These are phyloP conservation scores for Colletotrichum limetticola DNA, from an alignment of 2,329 filamentous ascomycete genomes.

Conservation along the genomic window DNA sequence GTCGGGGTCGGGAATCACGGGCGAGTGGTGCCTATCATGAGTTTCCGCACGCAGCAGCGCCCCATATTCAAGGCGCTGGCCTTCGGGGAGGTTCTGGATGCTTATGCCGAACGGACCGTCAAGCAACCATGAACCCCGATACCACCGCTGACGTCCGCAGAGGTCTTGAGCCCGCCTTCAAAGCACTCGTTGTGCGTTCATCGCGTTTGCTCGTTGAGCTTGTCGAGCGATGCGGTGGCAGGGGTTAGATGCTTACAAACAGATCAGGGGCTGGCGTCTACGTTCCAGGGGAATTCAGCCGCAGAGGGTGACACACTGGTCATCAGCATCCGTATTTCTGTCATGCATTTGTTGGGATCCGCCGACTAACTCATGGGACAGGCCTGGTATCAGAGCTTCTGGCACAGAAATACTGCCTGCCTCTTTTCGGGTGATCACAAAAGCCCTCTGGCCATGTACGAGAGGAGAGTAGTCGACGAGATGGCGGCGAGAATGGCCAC, in stretches of 20 bases:
- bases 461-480: not conserved
- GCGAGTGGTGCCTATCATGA: not conserved
- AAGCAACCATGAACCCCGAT: not conserved
- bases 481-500: not conserved
- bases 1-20: slow-evolving; percentile 6
- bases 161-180: not conserved
- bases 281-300: not conserved
- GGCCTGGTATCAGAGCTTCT: not conserved
- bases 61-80: slow-evolving; percentile 39
- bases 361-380: not conserved
- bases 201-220: not conserved
- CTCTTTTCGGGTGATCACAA: not conserved
- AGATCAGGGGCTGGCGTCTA: not conserved
- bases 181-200: not conserved
- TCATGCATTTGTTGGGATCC: not conserved
- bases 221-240: not conserved
- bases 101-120: slow-evolving; percentile 15
- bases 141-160: not conserved
- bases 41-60: slow-evolving; percentile 40
- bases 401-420: not conserved
- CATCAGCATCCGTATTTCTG: not conserved
- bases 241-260: not conserved
- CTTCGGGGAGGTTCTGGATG: slow-evolving; percentile 35
- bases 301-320: not conserved
- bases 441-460: not conserved